Conservation (phyloP, 208 protist species). For the Leishmania tropica region DNA sequence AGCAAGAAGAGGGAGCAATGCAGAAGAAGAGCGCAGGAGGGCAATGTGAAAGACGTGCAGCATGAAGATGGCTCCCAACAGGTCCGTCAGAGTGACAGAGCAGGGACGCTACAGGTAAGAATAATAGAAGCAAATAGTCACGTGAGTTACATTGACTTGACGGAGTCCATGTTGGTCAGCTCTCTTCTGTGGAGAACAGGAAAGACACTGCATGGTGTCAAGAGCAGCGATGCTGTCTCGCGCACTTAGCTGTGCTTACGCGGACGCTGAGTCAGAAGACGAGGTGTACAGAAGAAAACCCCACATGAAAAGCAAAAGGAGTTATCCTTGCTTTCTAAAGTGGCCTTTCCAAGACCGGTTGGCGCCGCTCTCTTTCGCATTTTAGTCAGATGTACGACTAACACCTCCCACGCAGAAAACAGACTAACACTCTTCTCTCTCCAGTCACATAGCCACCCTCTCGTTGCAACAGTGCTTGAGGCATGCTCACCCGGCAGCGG, state of each 20-base stretch:
- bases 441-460: not conserved
- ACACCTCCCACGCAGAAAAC: not conserved
- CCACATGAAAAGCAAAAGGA: not conserved
- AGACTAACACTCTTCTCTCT: not conserved
- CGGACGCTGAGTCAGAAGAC: not conserved
- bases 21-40: not conserved
- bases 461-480: not conserved
- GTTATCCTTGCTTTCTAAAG: not conserved
- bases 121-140: not conserved
- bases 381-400: constrained; percentile 4
- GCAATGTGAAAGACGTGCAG: not conserved
- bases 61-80: not conserved
- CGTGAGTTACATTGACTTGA: not conserved
- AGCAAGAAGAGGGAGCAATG: constrained; percentile 1
- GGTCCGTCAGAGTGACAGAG: not conserved
- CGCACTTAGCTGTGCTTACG: not conserved
- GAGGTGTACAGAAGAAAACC: not conserved
- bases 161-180: not conserved
- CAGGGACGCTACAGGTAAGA: not conserved
- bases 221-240: not conserved
- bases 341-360: not conserved
- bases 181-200: not conserved
- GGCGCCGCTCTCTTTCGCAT: not conserved
- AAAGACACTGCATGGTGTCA: not conserved
- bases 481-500: not conserved